Evolutionary conservation across 257 asterid genomes (phyloP).

Genomic region (Jacaranda copaia): DNA sequence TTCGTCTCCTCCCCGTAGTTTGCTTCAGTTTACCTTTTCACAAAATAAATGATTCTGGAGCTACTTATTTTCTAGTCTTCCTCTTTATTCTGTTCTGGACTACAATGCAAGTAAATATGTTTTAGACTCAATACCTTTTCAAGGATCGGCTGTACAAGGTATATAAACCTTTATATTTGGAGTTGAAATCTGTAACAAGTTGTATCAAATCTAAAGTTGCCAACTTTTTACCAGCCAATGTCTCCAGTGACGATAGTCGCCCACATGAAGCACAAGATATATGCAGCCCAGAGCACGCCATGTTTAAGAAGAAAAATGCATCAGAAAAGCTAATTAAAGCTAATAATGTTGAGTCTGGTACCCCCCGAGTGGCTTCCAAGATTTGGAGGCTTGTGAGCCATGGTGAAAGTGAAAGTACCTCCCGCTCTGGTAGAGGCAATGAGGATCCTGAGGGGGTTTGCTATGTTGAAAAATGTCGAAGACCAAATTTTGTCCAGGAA

Average conservation of each 20-base stretch:
- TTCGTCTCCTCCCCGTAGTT: too few relatives aligned
- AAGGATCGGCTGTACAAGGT: constrained; percentile 45
- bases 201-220: constrained; percentile 22
- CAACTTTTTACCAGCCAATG: constrained; percentile 41
- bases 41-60: constrained; percentile 31
- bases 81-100: constrained; percentile 37
- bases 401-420: constrained; percentile 44
- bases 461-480: constrained; percentile 42
- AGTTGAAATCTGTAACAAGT: constrained; percentile 32
- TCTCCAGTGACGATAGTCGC: constrained; percentile 12
- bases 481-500: constrained; percentile 44
- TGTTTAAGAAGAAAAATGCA: constrained; percentile 47
- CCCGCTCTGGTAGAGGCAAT: constrained; percentile 41
- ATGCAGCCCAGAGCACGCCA: constrained; percentile 41
- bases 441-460: constrained; percentile 47
- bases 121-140: constrained; percentile 30
- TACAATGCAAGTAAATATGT: constrained; percentile 29
- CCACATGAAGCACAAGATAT: constrained; percentile 32
- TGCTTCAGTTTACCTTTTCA: too few relatives aligned
- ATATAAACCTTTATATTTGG: constrained; percentile 28
- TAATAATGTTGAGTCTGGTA: constrained; percentile 48
- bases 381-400: constrained; percentile 66
- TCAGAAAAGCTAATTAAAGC: constrained; percentile 44
- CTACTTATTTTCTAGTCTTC: constrained; percentile 38
- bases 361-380: constrained; percentile 45